phyloP scores from a whole-genome alignment of 331 rosid genomes.

The Malus hybrid region DNA sequence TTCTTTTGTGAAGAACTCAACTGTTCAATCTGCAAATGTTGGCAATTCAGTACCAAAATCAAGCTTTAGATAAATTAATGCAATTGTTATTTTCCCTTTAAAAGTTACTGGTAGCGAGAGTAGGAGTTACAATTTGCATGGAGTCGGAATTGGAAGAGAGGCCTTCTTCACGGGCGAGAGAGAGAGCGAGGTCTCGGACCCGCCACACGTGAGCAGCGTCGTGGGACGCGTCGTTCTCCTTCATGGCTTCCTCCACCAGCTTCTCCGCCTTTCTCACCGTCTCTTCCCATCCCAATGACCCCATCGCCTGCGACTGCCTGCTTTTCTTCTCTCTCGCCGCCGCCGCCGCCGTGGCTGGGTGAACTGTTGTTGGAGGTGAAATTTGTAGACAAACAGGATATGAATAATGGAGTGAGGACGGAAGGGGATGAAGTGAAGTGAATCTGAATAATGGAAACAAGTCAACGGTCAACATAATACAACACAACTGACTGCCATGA shows the following conservation, averaged over 20 bases:
- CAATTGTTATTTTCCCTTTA: too few relatives aligned
- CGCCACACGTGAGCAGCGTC: conserved; percentile 81
- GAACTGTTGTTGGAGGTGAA: background rate
- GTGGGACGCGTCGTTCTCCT: conserved; percentile 80
- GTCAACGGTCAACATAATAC: too few relatives aligned
- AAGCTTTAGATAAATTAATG: too few relatives aligned
- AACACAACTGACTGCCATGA: too few relatives aligned
- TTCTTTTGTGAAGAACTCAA: background rate
- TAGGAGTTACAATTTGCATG: conserved; percentile 44
- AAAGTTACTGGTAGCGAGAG: too few relatives aligned
- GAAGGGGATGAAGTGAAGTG: background rate
- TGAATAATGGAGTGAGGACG: background rate
- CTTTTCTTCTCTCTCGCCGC: too few relatives aligned
- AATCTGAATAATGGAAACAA: too few relatives aligned
- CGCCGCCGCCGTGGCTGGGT: conserved; percentile 6
- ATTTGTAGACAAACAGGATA: background rate
- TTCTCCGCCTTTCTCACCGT: conserved; percentile 52
- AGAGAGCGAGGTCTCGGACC: conserved; percentile 80
- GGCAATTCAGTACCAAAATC: too few relatives aligned
- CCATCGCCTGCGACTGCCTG: too few relatives aligned
- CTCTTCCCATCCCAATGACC: too few relatives aligned
- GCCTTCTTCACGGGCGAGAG: conserved; percentile 70
- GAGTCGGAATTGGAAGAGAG: conserved; percentile 57
- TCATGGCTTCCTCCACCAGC: conserved; percentile 51
- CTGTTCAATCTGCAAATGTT: too few relatives aligned